Evolutionary conservation across 1,284 basidiomycete genomes (phyloP).

Genomic region (Tremellales sp.): DNA sequence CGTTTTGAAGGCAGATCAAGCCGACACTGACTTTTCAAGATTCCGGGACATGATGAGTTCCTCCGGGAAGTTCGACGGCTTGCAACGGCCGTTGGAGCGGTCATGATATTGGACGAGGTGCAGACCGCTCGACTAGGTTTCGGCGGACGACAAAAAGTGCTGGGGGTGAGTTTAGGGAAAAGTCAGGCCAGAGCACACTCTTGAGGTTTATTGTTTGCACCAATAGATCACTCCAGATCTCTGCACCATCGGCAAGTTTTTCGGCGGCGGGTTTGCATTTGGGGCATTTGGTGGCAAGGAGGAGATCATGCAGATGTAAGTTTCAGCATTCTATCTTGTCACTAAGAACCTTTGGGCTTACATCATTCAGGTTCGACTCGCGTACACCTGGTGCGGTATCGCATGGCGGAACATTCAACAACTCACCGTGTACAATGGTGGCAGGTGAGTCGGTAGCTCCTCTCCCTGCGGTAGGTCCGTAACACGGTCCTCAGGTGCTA

Average conservation of each 20-base stretch:
- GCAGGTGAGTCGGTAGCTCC: not conserved
- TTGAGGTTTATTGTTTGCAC: not conserved
- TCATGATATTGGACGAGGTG: conserved; percentile 55
- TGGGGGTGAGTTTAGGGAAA: conserved; percentile 2
- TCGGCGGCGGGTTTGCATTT: conserved; percentile 36
- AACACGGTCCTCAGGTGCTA: conserved; percentile 28
- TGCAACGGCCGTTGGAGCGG: conserved; percentile 51
- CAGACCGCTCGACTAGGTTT: conserved; percentile 22
- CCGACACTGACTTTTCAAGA: conserved; percentile 3
- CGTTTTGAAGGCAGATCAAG: not conserved
- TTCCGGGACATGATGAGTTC: conserved; percentile 42
- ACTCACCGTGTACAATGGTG: conserved; percentile 10
- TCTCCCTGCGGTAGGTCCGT: conserved; percentile 6
- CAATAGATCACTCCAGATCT: conserved; percentile 29
- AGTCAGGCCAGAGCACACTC: not conserved
- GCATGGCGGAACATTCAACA: conserved; percentile 36
- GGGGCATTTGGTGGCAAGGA: conserved; percentile 31
- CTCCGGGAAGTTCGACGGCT: conserved; percentile 48
- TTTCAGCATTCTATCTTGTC: not conserved
- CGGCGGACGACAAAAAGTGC: not conserved
- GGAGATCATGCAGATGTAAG: conserved; percentile 32
- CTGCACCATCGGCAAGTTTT: conserved; percentile 34
- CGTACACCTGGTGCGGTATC: conserved; percentile 13
- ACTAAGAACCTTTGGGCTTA: not conserved
- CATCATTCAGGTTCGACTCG: conserved; percentile 21